phyloP scores from a whole-genome alignment of 2,329 filamentous ascomycete species.

The Botrytis cinerea region DNA sequence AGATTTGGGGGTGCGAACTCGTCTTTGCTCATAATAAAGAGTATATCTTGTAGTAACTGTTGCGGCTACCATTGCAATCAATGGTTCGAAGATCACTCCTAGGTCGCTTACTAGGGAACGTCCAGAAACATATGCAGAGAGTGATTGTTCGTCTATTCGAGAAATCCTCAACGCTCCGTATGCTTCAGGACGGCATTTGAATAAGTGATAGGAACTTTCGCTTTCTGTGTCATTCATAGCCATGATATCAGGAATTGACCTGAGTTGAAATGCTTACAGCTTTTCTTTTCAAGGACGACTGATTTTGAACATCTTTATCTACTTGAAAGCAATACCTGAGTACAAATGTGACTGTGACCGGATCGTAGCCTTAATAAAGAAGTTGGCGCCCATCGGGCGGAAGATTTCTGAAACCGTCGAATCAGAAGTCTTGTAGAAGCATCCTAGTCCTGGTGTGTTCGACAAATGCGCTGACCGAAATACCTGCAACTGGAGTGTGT shows the following conservation, averaged over 20 bases:
- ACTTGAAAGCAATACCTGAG: neutral
- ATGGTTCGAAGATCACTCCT: slow-evolving; percentile 34
- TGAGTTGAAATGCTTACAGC: neutral
- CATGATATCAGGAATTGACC: neutral
- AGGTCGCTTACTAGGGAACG: slow-evolving; percentile 27
- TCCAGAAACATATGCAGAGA: neutral
- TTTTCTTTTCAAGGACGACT: neutral
- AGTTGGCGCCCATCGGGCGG: slow-evolving; percentile 4
- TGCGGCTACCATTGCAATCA: slow-evolving; percentile 30
- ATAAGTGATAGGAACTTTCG: neutral
- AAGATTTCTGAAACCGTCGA: neutral
- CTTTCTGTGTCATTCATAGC: neutral
- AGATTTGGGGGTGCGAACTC: slow-evolving; percentile 18
- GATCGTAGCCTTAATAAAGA: neutral
- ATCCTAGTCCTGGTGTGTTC: neutral
- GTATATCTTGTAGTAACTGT: slow-evolving; percentile 37
- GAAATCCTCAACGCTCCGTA: neutral
- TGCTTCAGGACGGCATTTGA: neutral
- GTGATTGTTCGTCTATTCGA: neutral
- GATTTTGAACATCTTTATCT: slow-evolving; percentile 5
- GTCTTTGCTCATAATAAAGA: slow-evolving; percentile 34
- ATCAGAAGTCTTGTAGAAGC: neutral
- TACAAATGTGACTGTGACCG: neutral
- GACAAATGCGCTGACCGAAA: slow-evolving; percentile 12
- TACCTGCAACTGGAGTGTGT: neutral